A percentile compares a stretch with the other conserved stretches of the same genome.
These are phyloP conservation scores for Ogataea hybrid DNA, from an alignment of 1,139 yeast species.

Conservation along the genomic window DNA sequence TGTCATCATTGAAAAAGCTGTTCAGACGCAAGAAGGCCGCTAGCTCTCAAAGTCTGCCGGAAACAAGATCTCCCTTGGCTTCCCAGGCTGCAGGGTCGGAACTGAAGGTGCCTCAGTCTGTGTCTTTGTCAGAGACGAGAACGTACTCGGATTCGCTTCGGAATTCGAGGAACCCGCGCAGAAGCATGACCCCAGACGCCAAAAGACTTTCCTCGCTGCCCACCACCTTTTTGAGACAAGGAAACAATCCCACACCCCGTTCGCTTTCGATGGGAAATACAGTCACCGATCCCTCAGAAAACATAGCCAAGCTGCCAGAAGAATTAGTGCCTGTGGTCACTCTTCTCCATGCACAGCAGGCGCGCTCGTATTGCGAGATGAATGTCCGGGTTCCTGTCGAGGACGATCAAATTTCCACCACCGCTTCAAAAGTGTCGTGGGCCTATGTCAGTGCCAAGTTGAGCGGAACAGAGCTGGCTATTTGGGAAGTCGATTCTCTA, in stretches of 20 bases:
- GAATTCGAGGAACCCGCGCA: constrained; percentile 2
- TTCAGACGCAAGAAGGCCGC: constrained; percentile 5
- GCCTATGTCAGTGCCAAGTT: constrained; percentile 33
- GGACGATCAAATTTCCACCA: constrained; percentile 3
- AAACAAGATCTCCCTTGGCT: background rate
- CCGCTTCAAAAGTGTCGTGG: constrained; percentile 18
- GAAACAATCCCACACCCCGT: constrained; percentile 16
- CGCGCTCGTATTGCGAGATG: constrained; percentile 49
- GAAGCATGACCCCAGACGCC: constrained; percentile 9
- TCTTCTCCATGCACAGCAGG: constrained; percentile 49
- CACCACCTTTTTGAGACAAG: constrained; percentile 28
- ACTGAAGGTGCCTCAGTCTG: background rate
- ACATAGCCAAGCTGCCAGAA: constrained; percentile 33
- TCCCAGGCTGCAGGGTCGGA: background rate
- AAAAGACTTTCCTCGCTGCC: constrained; percentile 28
- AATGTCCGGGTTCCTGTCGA: constrained; percentile 27
- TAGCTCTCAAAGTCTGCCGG: constrained; percentile 4
- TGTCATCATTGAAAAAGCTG: constrained; percentile 3
- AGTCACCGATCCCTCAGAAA: constrained; percentile 14
- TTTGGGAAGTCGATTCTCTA: constrained; percentile 41
- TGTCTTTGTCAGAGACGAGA: constrained; percentile 1
- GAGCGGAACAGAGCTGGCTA: constrained; percentile 51
- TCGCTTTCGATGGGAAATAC: constrained; percentile 19
- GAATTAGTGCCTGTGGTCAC: constrained; percentile 56
- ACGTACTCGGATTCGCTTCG: constrained; percentile 4